Percentiles rank a stretch among this genome's conserved stretches.
Evolutionary conservation across 192 early-diverging fungal genomes (phyloP).

Genomic region (Coemansia sp.): DNA sequence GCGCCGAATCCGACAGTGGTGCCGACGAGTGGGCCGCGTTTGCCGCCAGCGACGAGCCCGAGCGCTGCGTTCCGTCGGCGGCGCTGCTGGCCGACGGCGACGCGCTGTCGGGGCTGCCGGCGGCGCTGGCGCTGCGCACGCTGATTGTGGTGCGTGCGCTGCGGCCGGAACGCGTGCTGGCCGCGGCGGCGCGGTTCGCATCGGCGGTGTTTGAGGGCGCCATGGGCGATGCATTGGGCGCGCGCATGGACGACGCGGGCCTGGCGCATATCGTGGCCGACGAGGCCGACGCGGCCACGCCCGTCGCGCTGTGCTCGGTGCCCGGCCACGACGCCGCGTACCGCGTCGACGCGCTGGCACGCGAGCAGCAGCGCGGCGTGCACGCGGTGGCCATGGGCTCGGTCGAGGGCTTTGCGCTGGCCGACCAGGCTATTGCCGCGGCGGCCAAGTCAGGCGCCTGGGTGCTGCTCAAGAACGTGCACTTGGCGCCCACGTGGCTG

Average conservation of each 20-base stretch:
- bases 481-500: constrained; percentile 90
- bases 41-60: constrained; percentile 14
- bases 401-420: constrained; percentile 83
- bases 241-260: constrained; percentile 60
- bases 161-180: constrained; percentile 83
- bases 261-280: constrained; percentile 63
- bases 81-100: constrained; percentile 17
- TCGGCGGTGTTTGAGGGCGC: constrained; percentile 52
- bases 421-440: constrained; percentile 81
- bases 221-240: constrained; percentile 8
- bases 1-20: neutral
- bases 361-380: constrained; percentile 56
- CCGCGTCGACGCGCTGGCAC: constrained; percentile 86
- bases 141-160: constrained; percentile 79
- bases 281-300: constrained; percentile 70
- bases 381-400: constrained; percentile 97
- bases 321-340: constrained; percentile 96
- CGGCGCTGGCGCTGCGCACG: constrained; percentile 65
- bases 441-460: constrained; percentile 84
- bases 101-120: neutral
- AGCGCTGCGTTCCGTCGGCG: constrained; percentile 23
- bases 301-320: constrained; percentile 86
- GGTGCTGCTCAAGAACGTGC: constrained; percentile 99
- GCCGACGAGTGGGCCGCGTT: constrained; percentile 17
- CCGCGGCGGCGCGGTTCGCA: constrained; percentile 67